Base-by-base conservation (phyloP, 164 flowering plant species). In the Vitis labrusca region DNA sequence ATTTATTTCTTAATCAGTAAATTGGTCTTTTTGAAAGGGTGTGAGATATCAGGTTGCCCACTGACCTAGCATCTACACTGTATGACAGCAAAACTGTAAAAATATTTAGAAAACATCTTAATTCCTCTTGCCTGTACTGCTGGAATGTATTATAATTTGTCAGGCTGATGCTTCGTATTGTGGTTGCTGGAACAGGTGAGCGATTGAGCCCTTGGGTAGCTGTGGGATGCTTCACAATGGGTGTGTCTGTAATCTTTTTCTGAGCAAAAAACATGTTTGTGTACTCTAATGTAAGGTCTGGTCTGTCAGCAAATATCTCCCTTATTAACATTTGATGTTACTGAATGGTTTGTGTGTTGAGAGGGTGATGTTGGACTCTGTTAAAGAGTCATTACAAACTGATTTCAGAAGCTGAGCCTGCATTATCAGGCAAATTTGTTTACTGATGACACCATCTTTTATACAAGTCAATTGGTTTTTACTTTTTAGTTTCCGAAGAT, bases 171-270 rank as follows among this genome's bases (percentile, higher is more conserved):
- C 50, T 65, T 49, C 3, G 6, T 37, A 37, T 37, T 67, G 65
- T 56, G 74, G 17, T 69, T 65, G 64, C 48, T 77, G 78, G 44
- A 72, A 78, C 85, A 89, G 96, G 96, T 70, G 97, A 89, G 58
- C 85, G 97, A 50, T 78, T 91, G 82, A 89, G 92, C 74, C 97
- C 97, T 27, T 91, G 92, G 97, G 87, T 91, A 47, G 89, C 89
- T 47, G 79, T 79, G 7, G 97, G 93, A 65, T 87, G 97, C 83
- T 84, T 89, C 65, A 66, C 78, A 9, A 91, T 91, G 88, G 92
- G 97, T 23, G 82, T 91, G 3, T 89, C 97, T n/a, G 83, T 88
- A 50, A 74, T 85, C 50, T 87, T 87, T 72, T 87, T 82, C 80
- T 82, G 65, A 74, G 59, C 13, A 29, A 49, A 37, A 50, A 52